A percentile compares a stretch with the other conserved stretches of the same genome.
Evolutionary conservation across 306 rosid genomes (phyloP).

Genomic region (Cucurbita maxima): DNA sequence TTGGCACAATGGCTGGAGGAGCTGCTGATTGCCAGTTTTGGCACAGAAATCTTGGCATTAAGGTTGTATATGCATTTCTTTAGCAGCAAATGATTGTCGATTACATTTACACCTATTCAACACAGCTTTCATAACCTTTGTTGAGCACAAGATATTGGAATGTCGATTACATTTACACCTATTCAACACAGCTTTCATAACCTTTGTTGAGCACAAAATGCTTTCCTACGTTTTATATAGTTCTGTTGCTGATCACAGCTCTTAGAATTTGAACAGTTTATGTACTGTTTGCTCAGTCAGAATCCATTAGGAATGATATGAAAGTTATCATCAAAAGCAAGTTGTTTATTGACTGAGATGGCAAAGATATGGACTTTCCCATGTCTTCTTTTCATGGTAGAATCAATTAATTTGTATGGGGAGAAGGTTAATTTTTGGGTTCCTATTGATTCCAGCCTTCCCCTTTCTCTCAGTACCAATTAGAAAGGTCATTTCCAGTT

Average conservation of each 20-base stretch:
- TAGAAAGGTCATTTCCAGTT: background rate
- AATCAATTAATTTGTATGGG: background rate
- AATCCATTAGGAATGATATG: background rate
- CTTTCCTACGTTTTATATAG: background rate
- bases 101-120: background rate
- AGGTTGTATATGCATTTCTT: slow-evolving; percentile 14
- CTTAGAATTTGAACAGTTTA: background rate
- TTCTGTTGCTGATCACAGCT: background rate
- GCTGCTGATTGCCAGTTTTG: slow-evolving; percentile 49
- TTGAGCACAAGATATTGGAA: background rate
- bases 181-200: background rate
- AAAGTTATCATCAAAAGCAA: background rate
- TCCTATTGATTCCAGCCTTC: background rate
- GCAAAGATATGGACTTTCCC: background rate
- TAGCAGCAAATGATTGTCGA: background rate
- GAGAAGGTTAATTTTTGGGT: background rate
- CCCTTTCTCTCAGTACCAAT: background rate
- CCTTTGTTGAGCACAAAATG: background rate
- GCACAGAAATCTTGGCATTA: slow-evolving; percentile 34
- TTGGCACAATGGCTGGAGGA: slow-evolving; percentile 46
- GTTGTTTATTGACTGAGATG: background rate
- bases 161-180: background rate
- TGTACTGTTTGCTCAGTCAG: background rate
- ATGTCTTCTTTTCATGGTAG: background rate
- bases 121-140: background rate